A percentile compares a stretch with the other conserved stretches of the same genome.
Conservation (phyloP, 164 flowering plant species). For the Magnolia officinalis region DNA sequence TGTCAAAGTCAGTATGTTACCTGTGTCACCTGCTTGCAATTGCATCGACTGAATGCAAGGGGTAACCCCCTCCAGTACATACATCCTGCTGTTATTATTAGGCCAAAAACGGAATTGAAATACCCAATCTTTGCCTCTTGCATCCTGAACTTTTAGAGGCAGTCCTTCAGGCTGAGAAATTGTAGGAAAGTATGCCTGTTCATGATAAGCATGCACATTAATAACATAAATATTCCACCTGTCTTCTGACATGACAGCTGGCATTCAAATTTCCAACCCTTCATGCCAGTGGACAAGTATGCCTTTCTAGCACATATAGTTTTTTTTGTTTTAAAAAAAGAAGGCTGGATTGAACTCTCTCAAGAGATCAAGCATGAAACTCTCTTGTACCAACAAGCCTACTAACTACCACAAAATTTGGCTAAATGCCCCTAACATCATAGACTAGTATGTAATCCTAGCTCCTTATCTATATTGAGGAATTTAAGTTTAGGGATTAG, state of each 20-base stretch:
- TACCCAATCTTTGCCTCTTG: constrained; percentile 81
- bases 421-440: too few relatives aligned
- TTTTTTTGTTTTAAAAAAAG: too few relatives aligned
- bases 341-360: background rate
- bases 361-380: background rate
- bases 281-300: background rate
- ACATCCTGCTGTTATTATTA: constrained; percentile 96
- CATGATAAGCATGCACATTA: constrained; percentile 16
- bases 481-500: too few relatives aligned
- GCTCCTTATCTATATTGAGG: too few relatives aligned
- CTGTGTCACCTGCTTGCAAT: constrained; percentile 91
- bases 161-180: constrained; percentile 89
- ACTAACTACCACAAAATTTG: too few relatives aligned
- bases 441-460: too few relatives aligned
- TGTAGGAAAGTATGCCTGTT: constrained; percentile 81
- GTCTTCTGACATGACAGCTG: background rate
- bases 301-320: background rate
- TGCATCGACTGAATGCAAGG: constrained; percentile 94
- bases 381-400: too few relatives aligned
- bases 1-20: constrained; percentile 31
- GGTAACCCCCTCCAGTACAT: constrained; percentile 92
- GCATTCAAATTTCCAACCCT: background rate
- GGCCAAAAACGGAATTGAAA: constrained; percentile 98
- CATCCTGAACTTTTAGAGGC: constrained; percentile 81
- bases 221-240: background rate